Percentiles rank a stretch among this genome's conserved stretches.
Conservation (phyloP, 1,284 basidiomycete species). For the Microbotryum silenes-acaulis region DNA sequence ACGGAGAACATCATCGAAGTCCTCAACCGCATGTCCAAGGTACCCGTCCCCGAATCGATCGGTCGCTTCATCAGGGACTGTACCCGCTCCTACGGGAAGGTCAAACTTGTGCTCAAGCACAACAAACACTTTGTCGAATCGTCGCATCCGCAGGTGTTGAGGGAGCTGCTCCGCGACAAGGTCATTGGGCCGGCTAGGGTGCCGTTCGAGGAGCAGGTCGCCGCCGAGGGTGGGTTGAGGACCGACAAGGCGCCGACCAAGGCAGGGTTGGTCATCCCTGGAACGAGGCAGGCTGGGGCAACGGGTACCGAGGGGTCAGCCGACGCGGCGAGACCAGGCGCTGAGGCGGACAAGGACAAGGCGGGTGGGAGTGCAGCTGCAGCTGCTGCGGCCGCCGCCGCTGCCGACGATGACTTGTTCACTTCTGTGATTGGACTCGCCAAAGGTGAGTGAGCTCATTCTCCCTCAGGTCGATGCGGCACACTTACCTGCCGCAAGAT, state of each 20-base stretch:
- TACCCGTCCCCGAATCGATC: slow-evolving; percentile 79
- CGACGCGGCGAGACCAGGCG: slow-evolving; percentile 6
- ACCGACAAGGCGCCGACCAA: slow-evolving; percentile 71
- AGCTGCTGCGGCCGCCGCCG: slow-evolving; percentile 10
- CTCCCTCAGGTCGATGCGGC: background rate
- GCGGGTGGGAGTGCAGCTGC: slow-evolving; percentile 6
- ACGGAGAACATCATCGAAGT: slow-evolving; percentile 98
- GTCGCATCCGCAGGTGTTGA: slow-evolving; percentile 80
- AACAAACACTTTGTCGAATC: slow-evolving; percentile 95
- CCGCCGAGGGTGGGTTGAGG: slow-evolving; percentile 58
- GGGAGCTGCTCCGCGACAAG: slow-evolving; percentile 73
- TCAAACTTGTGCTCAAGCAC: slow-evolving; percentile 91
- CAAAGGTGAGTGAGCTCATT: slow-evolving; percentile 50
- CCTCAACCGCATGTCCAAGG: slow-evolving; percentile 40
- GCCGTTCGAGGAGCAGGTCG: slow-evolving; percentile 38
- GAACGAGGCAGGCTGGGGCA: slow-evolving; percentile 48
- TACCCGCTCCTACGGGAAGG: slow-evolving; percentile 90
- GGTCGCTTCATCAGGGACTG: slow-evolving; percentile 77
- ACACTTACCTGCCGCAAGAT: background rate
- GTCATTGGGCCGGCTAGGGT: slow-evolving; percentile 74
- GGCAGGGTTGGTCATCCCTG: slow-evolving; percentile 73
- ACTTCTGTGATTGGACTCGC: slow-evolving; percentile 86
- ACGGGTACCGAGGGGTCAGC: slow-evolving; percentile 9
- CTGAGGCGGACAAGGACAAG: slow-evolving; percentile 9
- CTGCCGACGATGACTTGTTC: slow-evolving; percentile 62